These are phyloP conservation scores for Omphalea diandra DNA, from an alignment of 441 rosid genomes.

Conservation along the genomic window DNA sequence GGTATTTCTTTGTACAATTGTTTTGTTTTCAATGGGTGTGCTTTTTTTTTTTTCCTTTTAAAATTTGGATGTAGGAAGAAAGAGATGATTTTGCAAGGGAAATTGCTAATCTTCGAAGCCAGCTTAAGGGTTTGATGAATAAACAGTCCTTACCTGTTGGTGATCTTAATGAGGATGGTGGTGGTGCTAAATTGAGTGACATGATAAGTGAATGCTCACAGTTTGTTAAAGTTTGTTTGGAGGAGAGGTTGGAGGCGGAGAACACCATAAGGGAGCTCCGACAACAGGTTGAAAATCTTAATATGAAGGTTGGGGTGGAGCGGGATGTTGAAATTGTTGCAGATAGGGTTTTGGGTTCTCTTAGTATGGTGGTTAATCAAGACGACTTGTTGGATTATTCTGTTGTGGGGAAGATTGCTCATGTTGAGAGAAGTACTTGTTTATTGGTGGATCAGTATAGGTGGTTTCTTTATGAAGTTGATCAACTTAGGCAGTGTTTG, in stretches of 20 bases:
- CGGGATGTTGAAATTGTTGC: slow-evolving; percentile 48
- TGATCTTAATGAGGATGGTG: slow-evolving; percentile 11
- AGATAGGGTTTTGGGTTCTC: slow-evolving; percentile 60
- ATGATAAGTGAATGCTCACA: slow-evolving; percentile 48
- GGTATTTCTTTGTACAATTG: slow-evolving; percentile 5
- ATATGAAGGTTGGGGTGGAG: slow-evolving; percentile 38
- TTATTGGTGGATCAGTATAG: slow-evolving; percentile 62
- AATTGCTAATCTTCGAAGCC: slow-evolving; percentile 38
- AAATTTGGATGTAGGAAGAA: slow-evolving; percentile 65
- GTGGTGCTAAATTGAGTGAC: slow-evolving; percentile 27
- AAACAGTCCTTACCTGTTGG: slow-evolving; percentile 28
- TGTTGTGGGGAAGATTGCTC: slow-evolving; percentile 46
- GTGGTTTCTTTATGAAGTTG: slow-evolving; percentile 57
- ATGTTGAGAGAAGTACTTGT: slow-evolving; percentile 51
- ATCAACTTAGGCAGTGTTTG: slow-evolving; percentile 72
- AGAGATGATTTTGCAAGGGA: slow-evolving; percentile 46
- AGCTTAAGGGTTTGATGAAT: slow-evolving; percentile 42
- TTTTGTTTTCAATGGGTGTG: neutral
- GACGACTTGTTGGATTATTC: slow-evolving; percentile 64
- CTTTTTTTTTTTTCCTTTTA: neutral
- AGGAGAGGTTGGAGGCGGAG: slow-evolving; percentile 46
- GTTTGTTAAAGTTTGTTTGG: slow-evolving; percentile 38
- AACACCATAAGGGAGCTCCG: slow-evolving; percentile 43
- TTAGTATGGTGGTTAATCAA: slow-evolving; percentile 53
- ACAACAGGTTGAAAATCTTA: slow-evolving; percentile 60